Conservation (phyloP, 495 filamentous ascomycete genomes). For the Platismatia glauca region DNA sequence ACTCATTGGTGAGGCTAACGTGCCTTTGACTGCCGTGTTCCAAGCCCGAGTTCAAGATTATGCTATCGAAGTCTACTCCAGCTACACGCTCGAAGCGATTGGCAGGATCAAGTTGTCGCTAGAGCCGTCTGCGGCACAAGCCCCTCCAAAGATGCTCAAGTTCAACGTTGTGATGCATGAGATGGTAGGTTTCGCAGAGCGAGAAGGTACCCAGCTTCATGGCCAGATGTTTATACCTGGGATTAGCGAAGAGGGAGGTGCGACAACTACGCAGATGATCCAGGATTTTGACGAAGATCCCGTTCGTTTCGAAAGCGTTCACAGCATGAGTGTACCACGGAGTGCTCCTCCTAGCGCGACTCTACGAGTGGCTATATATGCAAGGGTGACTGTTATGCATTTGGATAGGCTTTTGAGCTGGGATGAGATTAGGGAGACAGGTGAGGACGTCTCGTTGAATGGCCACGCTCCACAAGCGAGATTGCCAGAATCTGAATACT, state of each 20-base stretch:
- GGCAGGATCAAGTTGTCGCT: slow-evolving; percentile 85
- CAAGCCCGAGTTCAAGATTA: slow-evolving; percentile 94
- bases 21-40: slow-evolving; percentile 88
- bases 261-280: slow-evolving; percentile 90
- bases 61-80: slow-evolving; percentile 76
- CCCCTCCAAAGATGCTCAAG: slow-evolving; percentile 85
- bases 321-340: slow-evolving; percentile 96
- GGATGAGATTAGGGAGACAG: slow-evolving; percentile 88
- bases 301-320: slow-evolving; percentile 91
- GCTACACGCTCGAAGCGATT: slow-evolving; percentile 82
- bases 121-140: slow-evolving; percentile 88
- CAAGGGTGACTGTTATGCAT: slow-evolving; percentile 85
- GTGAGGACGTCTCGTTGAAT: slow-evolving; percentile 35
- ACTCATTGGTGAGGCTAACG: slow-evolving; percentile 85
- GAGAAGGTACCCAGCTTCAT: slow-evolving; percentile 92
- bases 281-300: slow-evolving; percentile 91
- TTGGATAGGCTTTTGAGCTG: slow-evolving; percentile 95
- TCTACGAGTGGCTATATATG: slow-evolving; percentile 87
- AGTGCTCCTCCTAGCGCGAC: slow-evolving; percentile 64
- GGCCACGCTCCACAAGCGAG: slow-evolving; percentile 54
- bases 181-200: slow-evolving; percentile 89
- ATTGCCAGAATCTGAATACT: slow-evolving; percentile 85
- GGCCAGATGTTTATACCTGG: slow-evolving; percentile 92
- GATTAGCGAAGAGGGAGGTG: slow-evolving; percentile 83
- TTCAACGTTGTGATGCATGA: slow-evolving; percentile 99